Evolutionary conservation across 2,329 filamentous ascomycete genomes (phyloP), one percentile per base, ranked within the genome.

Genomic region (Fusarium graminum): DNA sequence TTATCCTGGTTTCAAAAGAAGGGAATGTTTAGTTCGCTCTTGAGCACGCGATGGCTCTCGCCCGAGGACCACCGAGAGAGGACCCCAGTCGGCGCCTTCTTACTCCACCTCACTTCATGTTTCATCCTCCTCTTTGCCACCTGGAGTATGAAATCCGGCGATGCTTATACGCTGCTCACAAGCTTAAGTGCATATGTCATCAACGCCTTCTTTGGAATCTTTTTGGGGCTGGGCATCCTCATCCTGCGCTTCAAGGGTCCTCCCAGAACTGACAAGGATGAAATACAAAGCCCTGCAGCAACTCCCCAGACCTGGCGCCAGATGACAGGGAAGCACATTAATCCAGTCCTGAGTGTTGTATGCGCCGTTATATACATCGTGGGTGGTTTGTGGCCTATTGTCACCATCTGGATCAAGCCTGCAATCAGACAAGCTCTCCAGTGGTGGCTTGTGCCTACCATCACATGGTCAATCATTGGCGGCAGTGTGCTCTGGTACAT

Each of bases 31-130:
- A 65, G 59, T 13, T 71, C 68, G 2, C 53, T 77, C 22, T 60
- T 76, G 11, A 67, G 67, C 8, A 54, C 69, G 2, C 65, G 63
- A 0, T 77, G 75, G 75, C 69, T 78, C 39, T 74, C 73, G 0
- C 77, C 77, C 2, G 75, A 77, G 30, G 64, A 77, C 6, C 77
- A 79, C 47, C 63, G 60, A n/a, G 77, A 79, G 61, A 73, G 74
- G 47, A 79, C 77, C 0, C 77, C 77, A 1, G 72, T 79, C 2
- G 77, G 77, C 7, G 77, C 77, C 7, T 68, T 79, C 16, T 38
- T 76, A 3, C 63, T 79, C 5, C 77, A 79, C 47, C 68, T 79
- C 17, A 9, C 65, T n/a, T 76, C 72, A 6, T 78, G 77, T 47
- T 45, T 77, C 19, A 67, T 79, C 7, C 73, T 79, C 7, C 73